A percentile compares a stretch with the other conserved stretches of the same genome.
Conservation (phyloP, 148 eudicot species). For the Amaranthus cruentus region DNA sequence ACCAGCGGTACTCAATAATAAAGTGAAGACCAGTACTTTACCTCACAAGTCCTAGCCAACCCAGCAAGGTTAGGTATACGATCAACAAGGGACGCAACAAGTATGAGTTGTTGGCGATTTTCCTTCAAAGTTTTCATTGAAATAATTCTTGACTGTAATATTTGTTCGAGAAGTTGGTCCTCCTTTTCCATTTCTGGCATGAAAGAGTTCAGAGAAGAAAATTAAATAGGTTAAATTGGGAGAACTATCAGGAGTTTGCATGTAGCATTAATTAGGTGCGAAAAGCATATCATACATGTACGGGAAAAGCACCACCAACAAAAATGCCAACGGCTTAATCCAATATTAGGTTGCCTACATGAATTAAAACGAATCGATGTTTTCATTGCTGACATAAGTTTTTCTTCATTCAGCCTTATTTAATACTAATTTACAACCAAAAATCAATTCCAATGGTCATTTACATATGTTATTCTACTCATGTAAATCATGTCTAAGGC, state of each 20-base stretch:
- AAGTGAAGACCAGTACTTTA: conserved; percentile 18
- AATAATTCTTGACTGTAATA: conserved; percentile 53
- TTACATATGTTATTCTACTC: no score
- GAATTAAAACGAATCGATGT: no score
- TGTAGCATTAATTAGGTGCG: neutral
- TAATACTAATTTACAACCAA: no score
- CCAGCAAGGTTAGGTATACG: conserved; percentile 99
- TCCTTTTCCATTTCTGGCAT: conserved; percentile 73
- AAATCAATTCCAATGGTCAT: no score
- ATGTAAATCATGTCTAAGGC: no score
- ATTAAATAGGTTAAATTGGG: neutral
- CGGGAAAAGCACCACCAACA: neutral
- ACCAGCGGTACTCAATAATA: neutral
- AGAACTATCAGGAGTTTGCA: neutral
- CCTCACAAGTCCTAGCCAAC: conserved; percentile 96
- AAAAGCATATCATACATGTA: neutral
- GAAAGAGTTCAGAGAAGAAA: conserved; percentile 2
- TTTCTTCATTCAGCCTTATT: no score
- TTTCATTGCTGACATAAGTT: no score
- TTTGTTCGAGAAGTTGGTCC: conserved; percentile 76
- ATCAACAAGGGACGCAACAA: conserved; percentile 88
- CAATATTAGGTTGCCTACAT: no score
- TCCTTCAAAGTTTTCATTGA: conserved; percentile 59
- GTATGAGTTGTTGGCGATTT: conserved; percentile 68
- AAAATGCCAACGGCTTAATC: neutral